Evolutionary conservation across 2,329 filamentous ascomycete genomes (phyloP), one percentile per base, ranked within the genome.

Genomic region (Beauveria pseudobassiana): DNA sequence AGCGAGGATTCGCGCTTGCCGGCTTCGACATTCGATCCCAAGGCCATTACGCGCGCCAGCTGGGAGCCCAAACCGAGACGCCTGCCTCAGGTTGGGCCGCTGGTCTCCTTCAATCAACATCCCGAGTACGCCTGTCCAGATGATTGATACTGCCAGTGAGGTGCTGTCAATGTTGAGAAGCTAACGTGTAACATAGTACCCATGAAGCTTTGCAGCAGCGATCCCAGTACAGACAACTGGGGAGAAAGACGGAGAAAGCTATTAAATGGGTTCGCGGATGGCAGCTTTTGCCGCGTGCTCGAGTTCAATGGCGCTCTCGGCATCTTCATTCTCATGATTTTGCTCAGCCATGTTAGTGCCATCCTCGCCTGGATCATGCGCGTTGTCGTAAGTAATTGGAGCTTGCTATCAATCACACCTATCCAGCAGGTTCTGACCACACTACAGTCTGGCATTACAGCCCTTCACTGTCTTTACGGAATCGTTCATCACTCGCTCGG

Each of bases 61-160:
- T 90, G 85, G 79, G 78, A 85, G 69, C 82, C 85, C 14, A 83
- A 84, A 59, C 78, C 83, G 46, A 79, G 76, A 28, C 87, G 82
- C 69, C 80, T 84, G 48, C 88, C 89, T 79, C 82, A 81, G 50
- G 80, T 89, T 59, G 92, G 91, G 0, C 92, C 91, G 14, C 77
- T 96, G 65, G 77, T 97, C 65, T 83, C 88, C 63, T 89, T 96
- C 79, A 95, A 96, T 73, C 82, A 84, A 62, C 93, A 96, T 74
- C 92, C 93, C 1, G 92, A 97, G 88, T 91, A 81, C 70, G 86
- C 77, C 12, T n/a, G 12, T 12, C 16, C 14, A 8, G 9, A 5
- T 14, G 6, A 46, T 22, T 26, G 30, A 10, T 24, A 16, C 26
- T 43, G 9, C 30, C 16, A 43, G 5, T 16, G n/a, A 22, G 22